Evolutionary conservation across 1,139 yeast genomes (phyloP).

Genomic region (Insectozyma bohioensis): DNA sequence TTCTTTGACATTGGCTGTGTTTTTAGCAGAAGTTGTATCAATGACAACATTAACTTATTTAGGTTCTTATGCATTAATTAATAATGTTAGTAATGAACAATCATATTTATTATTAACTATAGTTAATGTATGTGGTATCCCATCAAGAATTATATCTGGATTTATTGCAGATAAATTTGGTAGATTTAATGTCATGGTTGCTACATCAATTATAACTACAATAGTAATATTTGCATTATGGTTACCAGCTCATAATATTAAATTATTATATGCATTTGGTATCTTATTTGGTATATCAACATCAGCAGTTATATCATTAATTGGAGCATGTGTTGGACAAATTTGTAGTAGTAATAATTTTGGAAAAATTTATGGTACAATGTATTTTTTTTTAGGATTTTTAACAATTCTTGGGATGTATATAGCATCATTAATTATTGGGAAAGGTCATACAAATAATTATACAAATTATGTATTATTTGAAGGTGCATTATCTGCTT

Average conservation of each 20-base stretch:
- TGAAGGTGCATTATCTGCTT: conserved; percentile 26
- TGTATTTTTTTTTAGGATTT: conserved; percentile 63
- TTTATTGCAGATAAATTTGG: conserved; percentile 49
- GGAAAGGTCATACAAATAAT: conserved; percentile 16
- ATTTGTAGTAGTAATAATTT: conserved; percentile 63
- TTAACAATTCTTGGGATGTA: conserved; percentile 48
- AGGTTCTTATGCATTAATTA: conserved; percentile 48
- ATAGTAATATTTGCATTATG: conserved; percentile 44
- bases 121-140: conserved; percentile 46
- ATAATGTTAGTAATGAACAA: conserved; percentile 38
- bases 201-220: conserved; percentile 36
- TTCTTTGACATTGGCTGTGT: conserved; percentile 41
- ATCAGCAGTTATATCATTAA: conserved; percentile 30
- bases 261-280: conserved; percentile 24
- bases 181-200: conserved; percentile 51
- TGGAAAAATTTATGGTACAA: conserved; percentile 69
- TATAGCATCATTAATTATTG: conserved; percentile 27
- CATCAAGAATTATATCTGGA: conserved; percentile 50
- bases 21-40: conserved; percentile 48
- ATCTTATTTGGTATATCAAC: conserved; percentile 31
- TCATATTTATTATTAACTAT: conserved; percentile 48
- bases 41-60: conserved; percentile 52
- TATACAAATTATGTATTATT: conserved; percentile 26
- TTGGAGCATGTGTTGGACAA: conserved; percentile 53
- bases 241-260: conserved; percentile 35